Conservation (phyloP, 805 yeast species). For the Suhomyces sp. region DNA sequence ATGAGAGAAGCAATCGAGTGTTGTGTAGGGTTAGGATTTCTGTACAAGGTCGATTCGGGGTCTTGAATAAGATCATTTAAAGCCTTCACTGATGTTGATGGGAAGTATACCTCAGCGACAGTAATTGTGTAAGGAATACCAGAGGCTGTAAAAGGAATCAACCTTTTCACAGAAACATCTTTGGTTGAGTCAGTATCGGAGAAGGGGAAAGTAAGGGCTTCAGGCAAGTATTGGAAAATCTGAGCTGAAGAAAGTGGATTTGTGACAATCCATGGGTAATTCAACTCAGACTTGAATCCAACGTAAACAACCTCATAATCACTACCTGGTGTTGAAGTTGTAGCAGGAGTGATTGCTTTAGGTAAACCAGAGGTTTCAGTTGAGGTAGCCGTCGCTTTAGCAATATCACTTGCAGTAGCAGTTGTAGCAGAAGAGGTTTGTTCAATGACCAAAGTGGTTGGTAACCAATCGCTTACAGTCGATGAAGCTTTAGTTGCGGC, state of each 20-base stretch:
- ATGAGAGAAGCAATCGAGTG: constrained; percentile 62
- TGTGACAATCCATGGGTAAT: constrained; percentile 78
- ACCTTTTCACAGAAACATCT: constrained; percentile 57
- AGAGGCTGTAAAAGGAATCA: constrained; percentile 69
- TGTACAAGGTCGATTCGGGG: constrained; percentile 56
- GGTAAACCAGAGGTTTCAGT: constrained; percentile 58
- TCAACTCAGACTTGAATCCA: constrained; percentile 76
- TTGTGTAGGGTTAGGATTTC: constrained; percentile 54
- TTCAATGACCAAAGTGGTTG: constrained; percentile 31
- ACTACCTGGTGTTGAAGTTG: constrained; percentile 44
- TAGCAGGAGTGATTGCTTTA: constrained; percentile 70
- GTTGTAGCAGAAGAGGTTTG: constrained; percentile 14
- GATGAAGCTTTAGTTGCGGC: constrained; percentile 9
- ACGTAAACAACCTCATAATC: constrained; percentile 58
- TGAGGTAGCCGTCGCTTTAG: constrained; percentile 25
- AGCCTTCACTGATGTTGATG: constrained; percentile 45
- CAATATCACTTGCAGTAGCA: constrained; percentile 12
- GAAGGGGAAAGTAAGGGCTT: constrained; percentile 64
- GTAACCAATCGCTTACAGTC: constrained; percentile 31
- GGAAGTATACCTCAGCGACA: constrained; percentile 85
- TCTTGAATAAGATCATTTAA: constrained; percentile 52
- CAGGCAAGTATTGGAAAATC: constrained; percentile 81
- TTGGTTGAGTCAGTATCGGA: constrained; percentile 25
- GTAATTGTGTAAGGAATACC: constrained; percentile 66
- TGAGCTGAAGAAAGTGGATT: constrained; percentile 78